phyloP scores from a whole-genome alignment of 352 stramenopile genomes.

The Pythium insidiosum region DNA sequence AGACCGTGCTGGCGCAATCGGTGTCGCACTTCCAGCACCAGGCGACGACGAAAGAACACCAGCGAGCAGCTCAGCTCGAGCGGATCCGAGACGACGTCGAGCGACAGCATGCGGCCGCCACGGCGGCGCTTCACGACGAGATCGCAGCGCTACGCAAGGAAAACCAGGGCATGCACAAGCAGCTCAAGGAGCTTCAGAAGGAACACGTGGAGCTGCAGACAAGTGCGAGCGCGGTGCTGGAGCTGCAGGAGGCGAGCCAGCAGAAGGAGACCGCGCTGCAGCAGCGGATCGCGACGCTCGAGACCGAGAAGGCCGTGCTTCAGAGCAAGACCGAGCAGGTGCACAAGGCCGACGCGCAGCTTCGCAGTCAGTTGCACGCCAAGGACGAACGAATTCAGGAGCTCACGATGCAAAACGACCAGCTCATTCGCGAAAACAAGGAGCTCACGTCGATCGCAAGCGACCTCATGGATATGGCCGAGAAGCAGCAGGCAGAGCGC shows the following conservation, averaged over 20 bases:
- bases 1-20: conserved; percentile 64
- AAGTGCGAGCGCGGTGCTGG: conserved; percentile 12
- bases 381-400: conserved; percentile 31
- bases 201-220: conserved; percentile 17
- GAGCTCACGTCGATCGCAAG: conserved; percentile 51
- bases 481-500: conserved; percentile 39
- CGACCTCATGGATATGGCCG: conserved; percentile 61
- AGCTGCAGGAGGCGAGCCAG: conserved; percentile 16
- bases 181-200: conserved; percentile 7
- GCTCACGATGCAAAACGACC: conserved; percentile 24
- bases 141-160: conserved; percentile 25
- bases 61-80: conserved; percentile 32
- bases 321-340: conserved; percentile 50
- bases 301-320: conserved; percentile 38
- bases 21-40: conserved; percentile 61
- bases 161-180: conserved; percentile 21
- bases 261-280: conserved; percentile 21
- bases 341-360: conserved; percentile 46
- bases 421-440: conserved; percentile 34
- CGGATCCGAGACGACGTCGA: conserved; percentile 30
- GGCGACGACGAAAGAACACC: conserved; percentile 48
- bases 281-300: conserved; percentile 32
- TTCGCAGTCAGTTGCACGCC: conserved; percentile 35
- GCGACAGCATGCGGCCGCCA: conserved; percentile 22
- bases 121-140: conserved; percentile 22